phyloP scores from a whole-genome alignment of 2,329 filamentous ascomycete species.

The Trichoderma atroviride region DNA sequence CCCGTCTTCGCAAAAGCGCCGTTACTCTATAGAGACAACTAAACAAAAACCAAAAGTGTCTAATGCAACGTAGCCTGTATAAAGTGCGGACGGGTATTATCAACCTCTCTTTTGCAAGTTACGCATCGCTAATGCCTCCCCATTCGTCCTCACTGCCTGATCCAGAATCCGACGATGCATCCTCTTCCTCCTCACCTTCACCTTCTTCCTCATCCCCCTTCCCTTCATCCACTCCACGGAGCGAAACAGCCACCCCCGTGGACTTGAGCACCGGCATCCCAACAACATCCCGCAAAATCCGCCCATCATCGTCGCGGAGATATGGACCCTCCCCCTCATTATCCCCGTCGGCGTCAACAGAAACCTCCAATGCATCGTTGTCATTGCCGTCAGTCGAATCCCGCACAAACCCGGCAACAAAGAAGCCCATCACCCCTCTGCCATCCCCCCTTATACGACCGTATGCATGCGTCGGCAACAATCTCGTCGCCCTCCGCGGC shows the following conservation, averaged over 20 bases:
- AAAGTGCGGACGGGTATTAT: neutral
- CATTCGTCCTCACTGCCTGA: slow-evolving; percentile 26
- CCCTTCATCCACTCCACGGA: slow-evolving; percentile 32
- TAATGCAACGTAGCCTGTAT: neutral
- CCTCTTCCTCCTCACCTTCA: slow-evolving; percentile 29
- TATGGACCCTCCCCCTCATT: slow-evolving; percentile 51
- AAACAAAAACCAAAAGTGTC: neutral
- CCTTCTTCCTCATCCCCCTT: slow-evolving; percentile 35
- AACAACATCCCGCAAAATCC: slow-evolving; percentile 48
- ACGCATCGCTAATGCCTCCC: slow-evolving; percentile 25
- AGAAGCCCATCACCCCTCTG: slow-evolving; percentile 91
- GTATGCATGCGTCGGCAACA: slow-evolving; percentile 74
- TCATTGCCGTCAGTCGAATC: slow-evolving; percentile 27
- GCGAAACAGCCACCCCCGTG: slow-evolving; percentile 38
- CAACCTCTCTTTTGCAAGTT: neutral
- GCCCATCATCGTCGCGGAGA: slow-evolving; percentile 57
- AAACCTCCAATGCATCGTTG: neutral
- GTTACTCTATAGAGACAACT: neutral
- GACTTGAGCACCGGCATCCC: slow-evolving; percentile 44
- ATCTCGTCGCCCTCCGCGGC: slow-evolving; percentile 53
- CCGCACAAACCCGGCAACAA: slow-evolving; percentile 80
- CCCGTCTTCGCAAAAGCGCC: neutral
- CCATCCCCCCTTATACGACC: slow-evolving; percentile 80
- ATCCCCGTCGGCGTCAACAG: slow-evolving; percentile 16
- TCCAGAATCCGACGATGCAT: neutral